Percentiles rank a stretch among this genome's conserved stretches.
phyloP scores from a whole-genome alignment of 2,329 filamentous ascomycete genomes.

The Calonectria ilicicola region DNA sequence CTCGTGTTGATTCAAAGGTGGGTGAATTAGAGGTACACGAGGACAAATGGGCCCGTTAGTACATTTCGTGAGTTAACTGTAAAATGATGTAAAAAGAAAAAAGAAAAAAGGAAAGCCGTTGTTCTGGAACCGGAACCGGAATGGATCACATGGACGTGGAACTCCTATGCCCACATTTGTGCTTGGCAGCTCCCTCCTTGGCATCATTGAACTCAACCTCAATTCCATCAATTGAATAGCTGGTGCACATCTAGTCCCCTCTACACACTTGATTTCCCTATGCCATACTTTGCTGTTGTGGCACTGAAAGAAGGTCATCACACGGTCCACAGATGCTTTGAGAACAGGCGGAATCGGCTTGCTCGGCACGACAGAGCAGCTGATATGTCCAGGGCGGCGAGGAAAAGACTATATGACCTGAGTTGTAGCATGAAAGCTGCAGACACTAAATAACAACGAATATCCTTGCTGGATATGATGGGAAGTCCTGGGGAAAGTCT shows the following conservation, averaged over 20 bases:
- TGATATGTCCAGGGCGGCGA: not conserved
- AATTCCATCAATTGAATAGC: conserved; percentile 49
- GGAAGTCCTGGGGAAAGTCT: conserved; percentile 11
- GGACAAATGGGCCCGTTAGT: not conserved
- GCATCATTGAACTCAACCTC: conserved; percentile 5
- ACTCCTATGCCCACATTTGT: conserved; percentile 8
- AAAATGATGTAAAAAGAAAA: not conserved
- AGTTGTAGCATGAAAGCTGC: conserved; percentile 17
- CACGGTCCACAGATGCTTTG: conserved; percentile 68
- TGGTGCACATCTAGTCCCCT: conserved; percentile 60
- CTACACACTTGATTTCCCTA: conserved; percentile 54
- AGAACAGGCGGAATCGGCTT: conserved; percentile 54
- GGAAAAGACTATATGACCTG: not conserved
- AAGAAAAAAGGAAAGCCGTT: not conserved
- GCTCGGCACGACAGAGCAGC: conserved; percentile 40
- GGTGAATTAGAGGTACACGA: not conserved
- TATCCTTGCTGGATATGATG: conserved; percentile 1
- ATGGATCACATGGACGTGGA: not conserved
- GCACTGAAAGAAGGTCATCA: conserved; percentile 61
- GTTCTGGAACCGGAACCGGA: not conserved
- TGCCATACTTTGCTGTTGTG: conserved; percentile 63
- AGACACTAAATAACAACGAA: conserved; percentile 22
- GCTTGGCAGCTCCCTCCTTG: conserved; percentile 18
- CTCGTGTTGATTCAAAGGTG: not conserved
- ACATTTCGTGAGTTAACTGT: not conserved